Percentiles rank a stretch among this genome's conserved stretches.
Evolutionary conservation across 208 protist genomes (phyloP).

Genomic region (Phytomonas francai): DNA sequence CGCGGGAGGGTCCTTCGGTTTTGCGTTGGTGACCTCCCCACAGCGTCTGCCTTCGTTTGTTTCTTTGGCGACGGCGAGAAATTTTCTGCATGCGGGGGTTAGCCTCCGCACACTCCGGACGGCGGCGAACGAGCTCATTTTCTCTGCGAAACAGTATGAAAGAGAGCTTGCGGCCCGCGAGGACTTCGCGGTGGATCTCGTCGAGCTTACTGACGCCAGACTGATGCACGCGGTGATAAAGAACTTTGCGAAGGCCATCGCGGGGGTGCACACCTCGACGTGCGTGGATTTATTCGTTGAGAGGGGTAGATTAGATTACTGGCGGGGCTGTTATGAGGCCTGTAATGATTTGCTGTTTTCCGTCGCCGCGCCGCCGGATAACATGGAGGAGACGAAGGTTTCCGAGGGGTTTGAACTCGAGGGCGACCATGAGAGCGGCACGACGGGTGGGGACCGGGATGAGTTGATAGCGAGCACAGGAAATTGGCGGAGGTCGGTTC

Average conservation of each 20-base stretch:
- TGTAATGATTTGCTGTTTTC: slow-evolving; percentile 53
- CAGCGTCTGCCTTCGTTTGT: slow-evolving; percentile 72
- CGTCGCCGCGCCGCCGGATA: slow-evolving; percentile 17
- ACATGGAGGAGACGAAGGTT: not conserved
- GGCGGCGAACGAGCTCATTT: slow-evolving; percentile 42
- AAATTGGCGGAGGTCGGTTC: not conserved
- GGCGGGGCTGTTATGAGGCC: slow-evolving; percentile 43
- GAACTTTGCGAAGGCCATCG: no score
- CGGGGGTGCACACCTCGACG: slow-evolving; percentile 18
- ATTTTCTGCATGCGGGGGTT: slow-evolving; percentile 57
- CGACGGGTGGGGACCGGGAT: not conserved
- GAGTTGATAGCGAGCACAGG: not conserved
- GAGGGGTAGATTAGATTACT: slow-evolving; percentile 31
- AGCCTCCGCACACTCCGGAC: slow-evolving; percentile 61
- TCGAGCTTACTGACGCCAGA: slow-evolving; percentile 6
- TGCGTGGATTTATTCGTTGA: slow-evolving; percentile 30
- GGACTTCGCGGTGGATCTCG: slow-evolving; percentile 22
- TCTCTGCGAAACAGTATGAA: slow-evolving; percentile 21
- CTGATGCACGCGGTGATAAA: no score
- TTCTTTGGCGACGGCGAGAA: slow-evolving; percentile 30
- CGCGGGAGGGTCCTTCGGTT: slow-evolving; percentile 47
- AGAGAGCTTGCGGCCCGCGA: slow-evolving; percentile 17
- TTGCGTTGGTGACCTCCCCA: slow-evolving; percentile 42
- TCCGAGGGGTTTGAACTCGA: no score
- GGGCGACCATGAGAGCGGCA: no score